These are phyloP conservation scores for Ophiostoma triangulosporum DNA, from an alignment of 2,329 filamentous ascomycete genomes.

Conservation along the genomic window DNA sequence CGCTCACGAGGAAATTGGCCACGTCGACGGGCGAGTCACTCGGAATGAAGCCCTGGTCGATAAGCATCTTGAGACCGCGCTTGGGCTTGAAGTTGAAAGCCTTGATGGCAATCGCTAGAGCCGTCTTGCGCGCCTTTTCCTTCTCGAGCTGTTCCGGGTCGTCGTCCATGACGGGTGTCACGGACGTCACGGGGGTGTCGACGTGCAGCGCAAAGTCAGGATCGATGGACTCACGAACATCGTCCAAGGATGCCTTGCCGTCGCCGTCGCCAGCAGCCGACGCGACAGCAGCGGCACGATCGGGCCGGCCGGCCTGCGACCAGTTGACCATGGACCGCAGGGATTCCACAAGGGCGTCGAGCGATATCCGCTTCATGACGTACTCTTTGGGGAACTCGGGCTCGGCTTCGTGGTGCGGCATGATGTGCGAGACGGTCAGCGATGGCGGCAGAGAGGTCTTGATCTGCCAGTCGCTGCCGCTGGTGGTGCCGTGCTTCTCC, in stretches of 20 bases:
- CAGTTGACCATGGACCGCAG: conserved; percentile 84
- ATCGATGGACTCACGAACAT: conserved; percentile 63
- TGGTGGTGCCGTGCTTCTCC: conserved; percentile 54
- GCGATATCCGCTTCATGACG: conserved; percentile 73
- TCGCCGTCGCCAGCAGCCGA: conserved; percentile 31
- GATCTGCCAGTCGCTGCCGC: conserved; percentile 67
- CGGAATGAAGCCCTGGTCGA: conserved; percentile 76
- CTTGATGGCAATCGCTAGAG: conserved; percentile 72
- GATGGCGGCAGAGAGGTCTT: conserved; percentile 76
- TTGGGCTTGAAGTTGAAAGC: conserved; percentile 99
- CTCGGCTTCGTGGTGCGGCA: conserved; percentile 45
- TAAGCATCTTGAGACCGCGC: conserved; percentile 69
- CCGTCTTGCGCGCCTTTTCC: conserved; percentile 87
- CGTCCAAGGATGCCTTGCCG: conserved; percentile 37
- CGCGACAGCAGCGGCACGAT: conserved; percentile 28
- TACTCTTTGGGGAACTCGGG: conserved; percentile 77
- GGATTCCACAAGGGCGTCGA: conserved; percentile 81
- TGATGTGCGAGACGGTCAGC: conserved; percentile 65
- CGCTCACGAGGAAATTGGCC: conserved; percentile 65
- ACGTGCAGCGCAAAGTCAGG: conserved; percentile 51
- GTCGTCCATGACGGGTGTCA: conserved; percentile 58
- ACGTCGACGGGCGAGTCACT: conserved; percentile 71
- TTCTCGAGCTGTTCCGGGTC: conserved; percentile 91
- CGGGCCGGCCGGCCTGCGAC: conserved; percentile 55
- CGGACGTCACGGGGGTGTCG: conserved; percentile 45